phyloP scores from a whole-genome alignment of 805 yeast species.

The Candida maesae region DNA sequence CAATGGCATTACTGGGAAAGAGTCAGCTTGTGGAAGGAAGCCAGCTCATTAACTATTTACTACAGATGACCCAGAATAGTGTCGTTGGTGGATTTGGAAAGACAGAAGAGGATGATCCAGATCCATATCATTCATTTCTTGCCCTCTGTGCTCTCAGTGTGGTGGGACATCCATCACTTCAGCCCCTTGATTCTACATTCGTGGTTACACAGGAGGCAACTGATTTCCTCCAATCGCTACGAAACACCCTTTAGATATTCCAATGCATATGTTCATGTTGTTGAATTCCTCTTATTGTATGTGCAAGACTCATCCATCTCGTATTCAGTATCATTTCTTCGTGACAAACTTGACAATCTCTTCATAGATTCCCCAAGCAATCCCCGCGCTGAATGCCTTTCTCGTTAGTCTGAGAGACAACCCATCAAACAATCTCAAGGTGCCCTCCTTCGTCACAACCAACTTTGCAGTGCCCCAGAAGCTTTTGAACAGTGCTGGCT shows the following conservation, averaged over 20 bases:
- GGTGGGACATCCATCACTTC: conserved; percentile 5
- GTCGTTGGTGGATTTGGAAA: conserved; percentile 78
- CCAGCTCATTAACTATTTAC: conserved; percentile 40
- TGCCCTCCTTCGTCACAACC: conserved; percentile 44
- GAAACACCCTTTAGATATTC: not conserved
- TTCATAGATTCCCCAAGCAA: conserved; percentile 96
- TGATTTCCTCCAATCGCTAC: not conserved
- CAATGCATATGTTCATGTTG: not conserved
- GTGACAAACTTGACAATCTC: conserved; percentile 53
- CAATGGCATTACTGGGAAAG: conserved; percentile 43
- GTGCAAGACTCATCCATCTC: not conserved
- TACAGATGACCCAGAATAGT: conserved; percentile 53
- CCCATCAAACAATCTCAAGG: conserved; percentile 72
- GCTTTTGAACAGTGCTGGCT: conserved; percentile 43
- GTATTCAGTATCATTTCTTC: not conserved
- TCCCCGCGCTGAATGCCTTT: conserved; percentile 89
- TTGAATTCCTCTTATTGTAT: not conserved
- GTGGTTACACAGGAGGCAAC: conserved; percentile 9
- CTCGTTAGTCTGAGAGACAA: conserved; percentile 74
- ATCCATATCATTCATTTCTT: conserved; percentile 63
- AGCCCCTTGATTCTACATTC: conserved; percentile 10
- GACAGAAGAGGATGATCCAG: conserved; percentile 59
- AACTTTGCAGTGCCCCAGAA: conserved; percentile 36
- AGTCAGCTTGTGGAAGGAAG: conserved; percentile 33
- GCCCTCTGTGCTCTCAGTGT: conserved; percentile 51